Evolutionary conservation across 179 eudicot genomes (phyloP), one percentile per base, ranked within the genome.

Genomic region (Carnegiea gigantea): DNA sequence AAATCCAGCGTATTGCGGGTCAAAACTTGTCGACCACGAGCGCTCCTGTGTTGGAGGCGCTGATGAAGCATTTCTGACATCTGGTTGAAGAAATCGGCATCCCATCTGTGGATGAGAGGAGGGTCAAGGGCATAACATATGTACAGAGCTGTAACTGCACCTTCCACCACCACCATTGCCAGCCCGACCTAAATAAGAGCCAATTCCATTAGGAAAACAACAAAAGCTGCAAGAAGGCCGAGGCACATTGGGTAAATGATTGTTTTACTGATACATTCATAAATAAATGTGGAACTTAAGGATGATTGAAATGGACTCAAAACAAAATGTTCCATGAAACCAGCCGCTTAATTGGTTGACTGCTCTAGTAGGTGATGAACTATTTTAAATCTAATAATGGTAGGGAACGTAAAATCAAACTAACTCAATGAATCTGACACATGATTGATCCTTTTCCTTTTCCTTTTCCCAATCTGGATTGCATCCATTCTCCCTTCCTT

Each of bases 161-260:
- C 93, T 88, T 95, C 99, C 75, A 95, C 97, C 75, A 91, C 97
- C 80, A 92, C 99, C 94, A 90, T 91, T 23, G 97, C 99, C 79
- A 94, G 59, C 76, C 98, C 99, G 20, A 95, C 95, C 99, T 95
- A 82, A 60, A 77, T 8, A 24, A 44, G 51, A 4, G 26, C 51
- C 75, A 72, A 40, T 28, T 33, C 18, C 15, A 59, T 80, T 21
- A 80, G 51, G 71, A 43, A 44, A 60, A 53, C 44, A 40, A 5
- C 44, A 40, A 0, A 5, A 40, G 44, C 9, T 2, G 44, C 8
- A 7, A 0, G 44, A 5, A 40, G 44, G 9, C 44, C 6, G 44
- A 40, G 6, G 44, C 44, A 5, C 6, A 5, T 40, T 40, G 44
- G 44, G 44, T 40, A 77, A 70, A 44, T n/a, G 62, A 57, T 18